These are phyloP conservation scores for Cryptococcus sp. DNA, from an alignment of 1,284 basidiomycete genomes.

Conservation along the genomic window DNA sequence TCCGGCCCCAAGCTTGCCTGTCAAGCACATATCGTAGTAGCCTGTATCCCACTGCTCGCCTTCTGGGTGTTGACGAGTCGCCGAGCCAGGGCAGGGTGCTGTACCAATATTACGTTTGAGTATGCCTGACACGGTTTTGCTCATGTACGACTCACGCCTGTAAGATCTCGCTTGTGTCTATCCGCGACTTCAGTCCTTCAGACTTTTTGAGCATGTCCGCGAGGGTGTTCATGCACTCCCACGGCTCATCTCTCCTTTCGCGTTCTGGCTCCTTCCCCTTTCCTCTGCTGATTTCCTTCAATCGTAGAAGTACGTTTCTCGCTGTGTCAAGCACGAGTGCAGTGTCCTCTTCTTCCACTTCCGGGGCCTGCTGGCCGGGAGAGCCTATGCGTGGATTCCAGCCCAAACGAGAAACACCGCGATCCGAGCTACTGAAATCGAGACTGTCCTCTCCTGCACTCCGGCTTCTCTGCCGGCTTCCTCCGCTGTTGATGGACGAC, in stretches of 20 bases:
- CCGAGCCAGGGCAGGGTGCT: constrained; percentile 75
- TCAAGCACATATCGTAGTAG: constrained; percentile 79
- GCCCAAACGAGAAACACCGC: not conserved
- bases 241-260: constrained; percentile 27
- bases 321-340: constrained; percentile 30
- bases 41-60: constrained; percentile 84
- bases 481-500: not conserved
- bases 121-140: not conserved
- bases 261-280: constrained; percentile 28
- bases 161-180: constrained; percentile 70
- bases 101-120: constrained; percentile 6
- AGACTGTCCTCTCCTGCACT: constrained; percentile 22
- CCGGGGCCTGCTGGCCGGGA: not conserved
- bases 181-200: constrained; percentile 73
- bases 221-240: constrained; percentile 63
- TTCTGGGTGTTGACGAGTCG: constrained; percentile 71
- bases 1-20: constrained; percentile 54
- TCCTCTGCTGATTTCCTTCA: constrained; percentile 19
- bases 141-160: constrained; percentile 61
- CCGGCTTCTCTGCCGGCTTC: not conserved
- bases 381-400: not conserved
- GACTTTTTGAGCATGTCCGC: constrained; percentile 71
- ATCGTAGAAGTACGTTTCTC: constrained; percentile 14
- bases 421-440: constrained; percentile 1
- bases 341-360: constrained; percentile 28